phyloP scores from a whole-genome alignment of 306 rosid species.

The Fragaria iinumae region DNA sequence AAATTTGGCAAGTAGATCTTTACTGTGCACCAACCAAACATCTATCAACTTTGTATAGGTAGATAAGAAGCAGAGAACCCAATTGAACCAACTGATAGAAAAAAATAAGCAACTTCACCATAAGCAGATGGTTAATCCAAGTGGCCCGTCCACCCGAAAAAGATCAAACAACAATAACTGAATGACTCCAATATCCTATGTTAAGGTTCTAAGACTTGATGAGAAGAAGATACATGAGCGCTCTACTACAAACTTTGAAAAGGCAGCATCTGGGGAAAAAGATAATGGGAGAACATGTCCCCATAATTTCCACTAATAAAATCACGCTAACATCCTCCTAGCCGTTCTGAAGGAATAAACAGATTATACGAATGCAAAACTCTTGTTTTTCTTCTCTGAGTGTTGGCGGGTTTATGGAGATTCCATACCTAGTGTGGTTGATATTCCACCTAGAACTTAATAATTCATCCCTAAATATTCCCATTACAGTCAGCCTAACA shows the following conservation, averaged over 20 bases:
- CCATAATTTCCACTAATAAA: not conserved
- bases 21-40: slow-evolving; percentile 1
- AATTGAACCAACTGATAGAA: not conserved
- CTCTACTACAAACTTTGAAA: not conserved
- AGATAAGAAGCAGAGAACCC: slow-evolving; percentile 1
- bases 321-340: not conserved
- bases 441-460: slow-evolving; percentile 27
- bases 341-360: not conserved
- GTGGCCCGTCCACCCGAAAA: not conserved
- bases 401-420: not conserved
- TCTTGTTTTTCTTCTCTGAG: not conserved
- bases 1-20: slow-evolving; percentile 9
- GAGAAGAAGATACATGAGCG: too few relatives aligned
- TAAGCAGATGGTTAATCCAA: not conserved
- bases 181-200: not conserved
- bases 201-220: not conserved
- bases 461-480: slow-evolving; percentile 17
- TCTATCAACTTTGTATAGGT: not conserved
- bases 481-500: slow-evolving; percentile 18
- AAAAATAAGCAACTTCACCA: not conserved
- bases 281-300: not conserved
- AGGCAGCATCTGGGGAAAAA: not conserved
- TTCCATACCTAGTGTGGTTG: not conserved
- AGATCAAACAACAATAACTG: not conserved
- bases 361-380: not conserved